Base-by-base conservation (phyloP, 2,329 filamentous ascomycete genomes). In the Fusarium irregulare region DNA sequence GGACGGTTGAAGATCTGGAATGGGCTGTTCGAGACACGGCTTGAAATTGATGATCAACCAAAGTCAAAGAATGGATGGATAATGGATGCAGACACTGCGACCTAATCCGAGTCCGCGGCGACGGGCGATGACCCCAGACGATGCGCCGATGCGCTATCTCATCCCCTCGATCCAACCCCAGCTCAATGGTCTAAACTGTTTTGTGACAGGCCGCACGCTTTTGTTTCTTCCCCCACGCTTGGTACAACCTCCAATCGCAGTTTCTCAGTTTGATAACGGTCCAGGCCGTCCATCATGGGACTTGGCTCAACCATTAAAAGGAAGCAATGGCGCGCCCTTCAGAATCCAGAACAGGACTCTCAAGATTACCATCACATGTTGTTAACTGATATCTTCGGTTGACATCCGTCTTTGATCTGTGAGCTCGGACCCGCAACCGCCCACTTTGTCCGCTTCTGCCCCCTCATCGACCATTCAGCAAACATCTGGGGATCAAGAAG, bases 211-310 rank as follows among this genome's bases (percentile, higher is more conserved):
- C 57, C 28, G 53, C 54, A 49, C 48, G 48, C 58, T 51, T 57
- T 23, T 45, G 60, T 58, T 55, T 46, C 28, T 68, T 68, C 67
- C 72, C 72, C 72, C 72, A 74, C 72, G 72, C 23, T 70, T 46
- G 48, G 49, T 45, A 48, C 44, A 53, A 21, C 41, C 56, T 60
- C 40, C 45, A 64, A 55, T 58, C 55, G 47, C 21, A 42, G 21
- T 50, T 56, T 59, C 49, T 65, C 64, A 41, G 47, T 48, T 60
- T 74, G 68, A 73, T 72, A 73, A 70, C 58, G 57, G 28, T 10
- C 48, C 42, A 60, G 50, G 18, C 44, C 23, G 21, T 30, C 65
- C 47, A 21, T 47, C 45, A 46, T 54, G 41, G 48, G 59, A 61
- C 51, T 37, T 53, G 60, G 59, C 59, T 68, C 42, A 21, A 45